Conservation (phyloP, 176 grass and related monocot species). For the Carex myosuroides region DNA sequence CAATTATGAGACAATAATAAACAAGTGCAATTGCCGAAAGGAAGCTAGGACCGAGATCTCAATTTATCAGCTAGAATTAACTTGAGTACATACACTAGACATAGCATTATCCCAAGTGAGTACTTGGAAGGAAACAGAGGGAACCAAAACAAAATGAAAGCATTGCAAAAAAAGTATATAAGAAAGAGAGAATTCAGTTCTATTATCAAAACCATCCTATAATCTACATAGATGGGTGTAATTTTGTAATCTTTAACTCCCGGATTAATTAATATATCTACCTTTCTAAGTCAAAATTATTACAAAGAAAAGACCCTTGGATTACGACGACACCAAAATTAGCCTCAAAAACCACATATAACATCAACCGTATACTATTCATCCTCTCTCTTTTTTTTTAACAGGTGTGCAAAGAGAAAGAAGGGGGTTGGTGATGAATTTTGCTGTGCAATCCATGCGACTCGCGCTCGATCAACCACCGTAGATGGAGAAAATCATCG, state of each 20-base stretch:
- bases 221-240: constrained; percentile 20
- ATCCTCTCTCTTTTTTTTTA: background rate
- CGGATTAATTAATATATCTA: background rate
- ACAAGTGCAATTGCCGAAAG: background rate
- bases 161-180: too few species aligned
- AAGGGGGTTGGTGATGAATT: constrained; percentile 22
- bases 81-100: background rate
- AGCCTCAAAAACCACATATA: background rate
- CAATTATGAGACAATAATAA: background rate
- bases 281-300: constrained; percentile 10
- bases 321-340: background rate
- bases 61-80: background rate
- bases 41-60: background rate
- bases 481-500: constrained; percentile 80
- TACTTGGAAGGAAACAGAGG: background rate
- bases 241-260: constrained; percentile 8
- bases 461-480: constrained; percentile 54
- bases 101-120: background rate
- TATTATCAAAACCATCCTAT: constrained; percentile 17
- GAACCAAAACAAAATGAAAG: background rate
- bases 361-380: background rate
- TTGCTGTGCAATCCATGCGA: constrained; percentile 30
- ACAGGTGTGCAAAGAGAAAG: constrained; percentile 49
- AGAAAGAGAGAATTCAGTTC: background rate
- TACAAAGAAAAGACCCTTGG: background rate